phyloP scores from a whole-genome alignment of 2,329 filamentous ascomycete species.

The Sordariomycetes sp. region DNA sequence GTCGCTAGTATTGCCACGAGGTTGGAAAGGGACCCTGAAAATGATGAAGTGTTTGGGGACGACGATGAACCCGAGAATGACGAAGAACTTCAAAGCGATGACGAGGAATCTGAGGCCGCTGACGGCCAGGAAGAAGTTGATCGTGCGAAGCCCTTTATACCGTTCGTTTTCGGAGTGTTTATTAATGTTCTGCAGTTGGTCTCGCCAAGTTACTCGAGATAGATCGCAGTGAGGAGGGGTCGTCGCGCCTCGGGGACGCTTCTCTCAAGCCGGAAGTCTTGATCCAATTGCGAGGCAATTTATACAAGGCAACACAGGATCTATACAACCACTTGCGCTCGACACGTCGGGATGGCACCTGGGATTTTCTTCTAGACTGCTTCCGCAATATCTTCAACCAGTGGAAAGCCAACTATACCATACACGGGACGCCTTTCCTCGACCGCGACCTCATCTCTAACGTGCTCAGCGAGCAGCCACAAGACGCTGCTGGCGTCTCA shows the following conservation, averaged over 20 bases:
- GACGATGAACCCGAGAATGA: neutral
- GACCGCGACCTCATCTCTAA: conserved; percentile 11
- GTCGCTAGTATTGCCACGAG: neutral
- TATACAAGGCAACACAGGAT: neutral
- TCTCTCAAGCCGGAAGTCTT: neutral
- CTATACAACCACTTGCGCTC: neutral
- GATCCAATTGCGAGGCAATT: neutral
- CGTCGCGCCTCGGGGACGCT: neutral
- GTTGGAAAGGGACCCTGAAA: neutral
- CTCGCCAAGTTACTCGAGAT: neutral
- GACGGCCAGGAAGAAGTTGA: neutral
- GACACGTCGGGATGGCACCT: neutral
- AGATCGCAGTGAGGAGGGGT: neutral
- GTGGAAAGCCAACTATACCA: conserved; percentile 14
- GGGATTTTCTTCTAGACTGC: neutral
- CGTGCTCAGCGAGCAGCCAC: conserved; percentile 1
- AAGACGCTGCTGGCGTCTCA: neutral
- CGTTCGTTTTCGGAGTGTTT: neutral
- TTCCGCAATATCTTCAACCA: conserved; percentile 7
- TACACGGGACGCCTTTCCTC: conserved; percentile 15
- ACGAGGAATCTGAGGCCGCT: too few species aligned
- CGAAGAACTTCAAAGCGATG: too few species aligned
- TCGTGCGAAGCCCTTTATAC: neutral
- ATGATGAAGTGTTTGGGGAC: neutral
- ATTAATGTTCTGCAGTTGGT: neutral